phyloP scores from a whole-genome alignment of 148 eudicot genomes.

The Nyssa sinensis region DNA sequence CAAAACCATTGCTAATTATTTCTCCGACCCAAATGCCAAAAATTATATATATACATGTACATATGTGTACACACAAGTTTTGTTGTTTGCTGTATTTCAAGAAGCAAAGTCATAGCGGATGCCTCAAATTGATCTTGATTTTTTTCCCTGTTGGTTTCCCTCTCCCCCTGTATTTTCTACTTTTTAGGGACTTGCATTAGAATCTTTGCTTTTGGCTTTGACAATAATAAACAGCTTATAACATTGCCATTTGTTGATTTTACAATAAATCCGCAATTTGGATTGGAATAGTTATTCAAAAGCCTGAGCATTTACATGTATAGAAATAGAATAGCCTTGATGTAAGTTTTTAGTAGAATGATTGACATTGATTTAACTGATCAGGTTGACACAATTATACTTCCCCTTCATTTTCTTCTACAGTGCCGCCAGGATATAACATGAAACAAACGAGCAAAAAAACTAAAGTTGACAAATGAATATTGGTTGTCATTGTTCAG shows the following conservation, averaged over 20 bases:
- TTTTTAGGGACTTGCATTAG: background rate
- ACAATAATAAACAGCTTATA: background rate
- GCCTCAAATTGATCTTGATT: too few species aligned
- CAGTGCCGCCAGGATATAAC: background rate
- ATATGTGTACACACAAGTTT: too few species aligned
- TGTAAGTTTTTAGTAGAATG: background rate
- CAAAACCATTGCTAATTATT: too few species aligned
- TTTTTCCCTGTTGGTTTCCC: too few species aligned
- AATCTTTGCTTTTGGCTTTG: background rate
- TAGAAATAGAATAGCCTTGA: background rate
- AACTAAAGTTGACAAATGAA: background rate
- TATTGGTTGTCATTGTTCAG: background rate
- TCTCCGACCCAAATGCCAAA: too few species aligned
- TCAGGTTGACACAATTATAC: background rate
- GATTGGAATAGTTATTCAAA: background rate
- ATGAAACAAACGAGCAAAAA: background rate
- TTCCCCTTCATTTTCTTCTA: background rate
- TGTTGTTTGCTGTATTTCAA: too few species aligned
- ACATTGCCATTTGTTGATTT: too few species aligned
- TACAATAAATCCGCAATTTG: background rate
- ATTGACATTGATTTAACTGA: background rate
- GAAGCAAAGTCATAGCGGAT: too few species aligned
- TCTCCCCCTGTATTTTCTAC: too few species aligned
- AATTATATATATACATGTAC: too few species aligned
- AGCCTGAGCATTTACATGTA: background rate